Percentiles rank a stretch among this genome's conserved stretches.
Evolutionary conservation across 2,329 filamentous ascomycete species (phyloP).

Genomic region (Elsinoe perseae): DNA sequence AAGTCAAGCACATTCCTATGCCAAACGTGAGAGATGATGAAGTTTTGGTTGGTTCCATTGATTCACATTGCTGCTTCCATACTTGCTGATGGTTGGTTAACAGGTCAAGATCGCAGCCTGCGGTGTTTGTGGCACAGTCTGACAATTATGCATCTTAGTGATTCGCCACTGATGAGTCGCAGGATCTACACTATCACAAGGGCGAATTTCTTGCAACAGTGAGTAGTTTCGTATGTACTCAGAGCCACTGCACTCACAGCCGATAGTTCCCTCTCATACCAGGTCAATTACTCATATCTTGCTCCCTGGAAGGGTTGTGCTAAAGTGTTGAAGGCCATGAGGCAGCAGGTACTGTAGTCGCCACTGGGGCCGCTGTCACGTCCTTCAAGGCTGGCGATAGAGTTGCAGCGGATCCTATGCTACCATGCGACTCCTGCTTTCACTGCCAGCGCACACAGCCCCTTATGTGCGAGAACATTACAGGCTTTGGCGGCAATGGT

Average conservation of each 20-base stretch:
- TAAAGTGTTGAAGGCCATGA: constrained; percentile 50
- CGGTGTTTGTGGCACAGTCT: constrained; percentile 16
- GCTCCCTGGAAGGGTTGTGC: neutral
- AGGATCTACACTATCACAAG: constrained; percentile 53
- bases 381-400: constrained; percentile 55
- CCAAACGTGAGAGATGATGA: constrained; percentile 3
- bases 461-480: constrained; percentile 61
- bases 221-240: neutral
- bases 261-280: constrained; percentile 21
- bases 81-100: neutral
- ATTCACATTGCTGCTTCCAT: neutral
- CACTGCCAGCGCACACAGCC: constrained; percentile 63
- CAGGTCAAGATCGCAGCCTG: constrained; percentile 17
- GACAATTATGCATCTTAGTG: neutral
- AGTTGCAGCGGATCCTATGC: constrained; percentile 55
- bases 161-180: neutral
- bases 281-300: neutral
- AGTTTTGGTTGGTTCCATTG: neutral
- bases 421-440: constrained; percentile 64
- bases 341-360: constrained; percentile 58
- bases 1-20: constrained; percentile 4
- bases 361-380: constrained; percentile 51
- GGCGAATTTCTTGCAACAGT: constrained; percentile 51
- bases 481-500: constrained; percentile 55
- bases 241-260: neutral